A percentile compares a stretch with the other conserved stretches of the same genome.
Conservation (phyloP, 768 basidiomycete species). For the Cyathus striatus region DNA sequence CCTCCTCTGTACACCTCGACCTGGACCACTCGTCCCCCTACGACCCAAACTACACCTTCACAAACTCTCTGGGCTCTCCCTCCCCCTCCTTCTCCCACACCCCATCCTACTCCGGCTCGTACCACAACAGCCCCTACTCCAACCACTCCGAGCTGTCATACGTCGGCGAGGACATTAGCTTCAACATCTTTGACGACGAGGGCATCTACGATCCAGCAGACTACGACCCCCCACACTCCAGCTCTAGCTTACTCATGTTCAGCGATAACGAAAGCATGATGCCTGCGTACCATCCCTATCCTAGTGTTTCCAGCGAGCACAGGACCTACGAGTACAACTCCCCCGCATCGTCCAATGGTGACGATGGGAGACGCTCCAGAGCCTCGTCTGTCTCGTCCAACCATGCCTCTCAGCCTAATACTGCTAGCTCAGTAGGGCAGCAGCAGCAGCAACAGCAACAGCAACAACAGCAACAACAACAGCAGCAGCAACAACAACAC, state of each 20-base stretch:
- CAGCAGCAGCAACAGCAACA: neutral
- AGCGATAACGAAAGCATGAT: conserved; percentile 40
- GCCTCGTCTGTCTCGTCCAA: conserved; percentile 69
- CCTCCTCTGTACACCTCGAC: conserved; percentile 7
- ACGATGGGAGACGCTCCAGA: conserved; percentile 46
- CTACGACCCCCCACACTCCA: conserved; percentile 55
- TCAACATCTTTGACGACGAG: conserved; percentile 47
- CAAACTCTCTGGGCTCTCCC: conserved; percentile 12
- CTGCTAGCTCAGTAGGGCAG: neutral
- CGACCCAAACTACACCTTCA: conserved; percentile 8
- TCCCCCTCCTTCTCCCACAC: conserved; percentile 8
- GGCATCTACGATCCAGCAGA: conserved; percentile 65
- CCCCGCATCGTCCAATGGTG: conserved; percentile 39
- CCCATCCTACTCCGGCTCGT: conserved; percentile 36
- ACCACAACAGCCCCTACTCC: conserved; percentile 69
- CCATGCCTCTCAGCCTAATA: conserved; percentile 20
- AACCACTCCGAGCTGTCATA: conserved; percentile 62
- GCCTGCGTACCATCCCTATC: conserved; percentile 20
- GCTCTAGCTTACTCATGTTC: conserved; percentile 51
- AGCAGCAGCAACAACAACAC: conserved; percentile 10
- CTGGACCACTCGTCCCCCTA: conserved; percentile 14
- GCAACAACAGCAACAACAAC: neutral
- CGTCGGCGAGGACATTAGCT: conserved; percentile 38
- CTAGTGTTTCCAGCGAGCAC: conserved; percentile 11
- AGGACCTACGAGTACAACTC: conserved; percentile 58